Evolutionary conservation across 345 rosid genomes (phyloP).

Genomic region (Bretschneidera sinensis): DNA sequence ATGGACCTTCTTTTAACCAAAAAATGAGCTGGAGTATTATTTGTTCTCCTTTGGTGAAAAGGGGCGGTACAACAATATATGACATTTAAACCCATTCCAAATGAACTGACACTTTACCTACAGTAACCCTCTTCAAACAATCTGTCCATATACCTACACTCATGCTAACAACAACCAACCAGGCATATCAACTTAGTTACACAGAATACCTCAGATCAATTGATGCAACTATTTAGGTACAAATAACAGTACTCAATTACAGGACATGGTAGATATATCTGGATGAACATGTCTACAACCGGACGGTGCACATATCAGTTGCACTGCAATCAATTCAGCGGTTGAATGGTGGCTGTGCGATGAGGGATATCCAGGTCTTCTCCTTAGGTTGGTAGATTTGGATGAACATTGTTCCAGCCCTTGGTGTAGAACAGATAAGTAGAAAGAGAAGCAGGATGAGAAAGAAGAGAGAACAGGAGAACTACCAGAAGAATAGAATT

Average conservation of each 20-base stretch:
- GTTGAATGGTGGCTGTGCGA: slow-evolving; percentile 48
- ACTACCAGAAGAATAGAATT: no score
- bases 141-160: slow-evolving; percentile 19
- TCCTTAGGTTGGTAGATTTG: slow-evolving; percentile 66
- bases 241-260: background rate
- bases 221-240: slow-evolving; percentile 1
- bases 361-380: slow-evolving; percentile 66
- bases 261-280: background rate
- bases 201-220: background rate
- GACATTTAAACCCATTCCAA: background rate
- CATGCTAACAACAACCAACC: slow-evolving; percentile 8
- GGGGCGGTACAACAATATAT: background rate
- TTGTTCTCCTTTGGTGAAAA: background rate
- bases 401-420: slow-evolving; percentile 47
- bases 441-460: no score
- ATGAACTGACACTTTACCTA: background rate
- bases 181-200: background rate
- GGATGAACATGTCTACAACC: slow-evolving; percentile 29
- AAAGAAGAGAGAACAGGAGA: no score
- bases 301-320: slow-evolving; percentile 66
- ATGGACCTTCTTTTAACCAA: no score
- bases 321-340: slow-evolving; percentile 54
- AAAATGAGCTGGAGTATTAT: background rate
- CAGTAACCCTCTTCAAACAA: background rate
- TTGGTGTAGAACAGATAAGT: no score